A percentile compares a stretch with the other conserved stretches of the same genome.
These are phyloP conservation scores for Primulina eburnea DNA, from an alignment of 257 asterid species.

Conservation along the genomic window DNA sequence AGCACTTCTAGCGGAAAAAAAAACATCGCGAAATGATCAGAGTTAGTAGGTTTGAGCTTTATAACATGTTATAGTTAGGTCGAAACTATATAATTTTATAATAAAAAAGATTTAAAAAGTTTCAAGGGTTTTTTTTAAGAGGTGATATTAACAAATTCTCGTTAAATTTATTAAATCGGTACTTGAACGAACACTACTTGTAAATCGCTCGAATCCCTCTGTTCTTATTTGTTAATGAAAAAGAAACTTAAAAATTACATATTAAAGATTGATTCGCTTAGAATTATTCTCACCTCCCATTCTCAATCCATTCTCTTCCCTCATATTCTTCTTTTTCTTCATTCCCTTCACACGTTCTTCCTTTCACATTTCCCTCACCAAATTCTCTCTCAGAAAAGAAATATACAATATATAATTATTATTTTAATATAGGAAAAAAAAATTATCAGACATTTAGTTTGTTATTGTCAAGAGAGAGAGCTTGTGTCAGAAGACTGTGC, in stretches of 20 bases:
- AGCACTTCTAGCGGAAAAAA: no score
- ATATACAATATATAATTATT: no score
- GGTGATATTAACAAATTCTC: no score
- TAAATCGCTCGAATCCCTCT: no score
- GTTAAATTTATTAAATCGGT: no score
- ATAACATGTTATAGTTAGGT: no score
- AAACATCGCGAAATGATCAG: no score
- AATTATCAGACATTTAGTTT: background rate
- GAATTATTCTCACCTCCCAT: constrained; percentile 58
- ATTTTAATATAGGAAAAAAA: no score
- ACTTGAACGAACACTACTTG: background rate
- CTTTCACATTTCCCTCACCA: constrained; percentile 19
- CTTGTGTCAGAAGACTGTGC: constrained; percentile 44
- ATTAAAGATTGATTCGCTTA: constrained; percentile 49
- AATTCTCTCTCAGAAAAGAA: constrained; percentile 9
- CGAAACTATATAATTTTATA: no score
- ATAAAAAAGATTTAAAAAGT: no score
- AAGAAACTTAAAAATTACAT: background rate
- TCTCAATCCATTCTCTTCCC: constrained; percentile 43
- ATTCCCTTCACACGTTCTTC: constrained; percentile 46
- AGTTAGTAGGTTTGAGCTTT: no score
- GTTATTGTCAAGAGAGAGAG: constrained; percentile 43
- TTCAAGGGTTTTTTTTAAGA: no score
- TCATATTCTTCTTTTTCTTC: constrained; percentile 29
- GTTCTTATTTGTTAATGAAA: background rate